Evolutionary conservation across 805 yeast genomes (phyloP).

Genomic region (Maudiozyma bulderi): DNA sequence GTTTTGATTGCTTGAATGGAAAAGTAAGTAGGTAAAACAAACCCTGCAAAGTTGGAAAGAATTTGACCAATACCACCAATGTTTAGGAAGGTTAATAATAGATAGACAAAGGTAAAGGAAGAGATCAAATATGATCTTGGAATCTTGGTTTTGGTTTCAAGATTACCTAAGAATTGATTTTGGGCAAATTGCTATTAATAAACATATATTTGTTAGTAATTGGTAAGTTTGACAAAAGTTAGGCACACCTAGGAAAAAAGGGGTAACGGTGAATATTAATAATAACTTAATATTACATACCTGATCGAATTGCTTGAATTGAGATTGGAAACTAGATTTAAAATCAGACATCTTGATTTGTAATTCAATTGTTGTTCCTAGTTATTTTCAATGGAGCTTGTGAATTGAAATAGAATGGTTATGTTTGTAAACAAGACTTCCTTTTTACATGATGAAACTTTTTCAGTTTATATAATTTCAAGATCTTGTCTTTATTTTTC

Average conservation of each 20-base stretch:
- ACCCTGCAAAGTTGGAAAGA: constrained; percentile 85
- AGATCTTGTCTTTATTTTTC: too few species aligned
- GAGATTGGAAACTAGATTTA: constrained; percentile 37
- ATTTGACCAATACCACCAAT: constrained; percentile 93
- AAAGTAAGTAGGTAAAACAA: constrained; percentile 80
- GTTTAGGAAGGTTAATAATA: constrained; percentile 74
- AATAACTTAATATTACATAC: constrained; percentile 3
- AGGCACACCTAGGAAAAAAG: background rate
- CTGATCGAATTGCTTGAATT: constrained; percentile 33
- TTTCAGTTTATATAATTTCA: too few species aligned
- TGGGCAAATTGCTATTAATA: constrained; percentile 24
- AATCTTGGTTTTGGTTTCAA: constrained; percentile 37
- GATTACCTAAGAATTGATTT: constrained; percentile 29
- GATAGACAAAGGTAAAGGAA: constrained; percentile 55
- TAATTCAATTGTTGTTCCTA: too few species aligned
- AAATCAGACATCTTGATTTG: constrained; percentile 32
- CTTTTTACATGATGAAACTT: too few species aligned
- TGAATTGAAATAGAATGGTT: too few species aligned
- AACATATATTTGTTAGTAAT: background rate
- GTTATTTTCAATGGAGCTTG: too few species aligned
- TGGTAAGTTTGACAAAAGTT: background rate
- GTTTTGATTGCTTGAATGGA: constrained; percentile 81
- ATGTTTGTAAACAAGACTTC: too few species aligned
- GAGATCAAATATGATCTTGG: constrained; percentile 84
- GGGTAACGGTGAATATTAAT: background rate